phyloP scores from a whole-genome alignment of 768 basidiomycete genomes.

The Podaxis mareebaensis region DNA sequence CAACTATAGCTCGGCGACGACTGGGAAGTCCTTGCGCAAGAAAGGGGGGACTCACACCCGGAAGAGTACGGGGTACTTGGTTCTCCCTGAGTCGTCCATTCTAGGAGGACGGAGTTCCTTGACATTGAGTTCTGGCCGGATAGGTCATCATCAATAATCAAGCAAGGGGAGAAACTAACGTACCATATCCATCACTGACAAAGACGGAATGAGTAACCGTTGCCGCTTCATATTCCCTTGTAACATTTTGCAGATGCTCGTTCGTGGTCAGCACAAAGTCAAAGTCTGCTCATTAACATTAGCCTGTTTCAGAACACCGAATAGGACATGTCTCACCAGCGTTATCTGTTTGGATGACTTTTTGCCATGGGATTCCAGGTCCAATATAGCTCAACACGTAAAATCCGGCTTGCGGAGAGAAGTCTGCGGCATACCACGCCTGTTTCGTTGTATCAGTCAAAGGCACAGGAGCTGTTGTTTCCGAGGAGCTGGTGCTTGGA shows the following conservation, averaged over 20 bases:
- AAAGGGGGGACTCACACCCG: conserved; percentile 55
- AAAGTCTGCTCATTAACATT: conserved; percentile 44
- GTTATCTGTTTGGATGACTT: conserved; percentile 57
- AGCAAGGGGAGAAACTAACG: conserved; percentile 22
- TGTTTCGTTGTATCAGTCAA: conserved; percentile 55
- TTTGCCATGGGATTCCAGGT: conserved; percentile 87
- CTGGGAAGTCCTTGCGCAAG: background rate
- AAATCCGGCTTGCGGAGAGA: conserved; percentile 86
- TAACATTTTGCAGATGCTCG: conserved; percentile 58
- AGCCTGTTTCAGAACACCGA: background rate
- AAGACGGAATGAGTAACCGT: conserved; percentile 72
- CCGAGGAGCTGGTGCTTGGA: conserved; percentile 45
- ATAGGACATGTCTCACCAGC: conserved; percentile 30
- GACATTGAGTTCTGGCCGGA: conserved; percentile 76
- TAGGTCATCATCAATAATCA: background rate
- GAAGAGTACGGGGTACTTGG: conserved; percentile 94
- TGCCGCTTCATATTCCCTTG: conserved; percentile 70
- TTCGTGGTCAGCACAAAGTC: conserved; percentile 74
- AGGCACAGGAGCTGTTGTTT: conserved; percentile 40
- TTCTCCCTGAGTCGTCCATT: conserved; percentile 94
- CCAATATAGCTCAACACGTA: conserved; percentile 82
- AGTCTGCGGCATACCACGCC: conserved; percentile 64
- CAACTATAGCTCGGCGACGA: conserved; percentile 1
- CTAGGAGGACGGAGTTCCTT: conserved; percentile 88
- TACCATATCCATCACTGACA: conserved; percentile 80